Evolutionary conservation across 2,329 filamentous ascomycete genomes (phyloP), one percentile per base, ranked within the genome.

Genomic region (Amauroascus niger): DNA sequence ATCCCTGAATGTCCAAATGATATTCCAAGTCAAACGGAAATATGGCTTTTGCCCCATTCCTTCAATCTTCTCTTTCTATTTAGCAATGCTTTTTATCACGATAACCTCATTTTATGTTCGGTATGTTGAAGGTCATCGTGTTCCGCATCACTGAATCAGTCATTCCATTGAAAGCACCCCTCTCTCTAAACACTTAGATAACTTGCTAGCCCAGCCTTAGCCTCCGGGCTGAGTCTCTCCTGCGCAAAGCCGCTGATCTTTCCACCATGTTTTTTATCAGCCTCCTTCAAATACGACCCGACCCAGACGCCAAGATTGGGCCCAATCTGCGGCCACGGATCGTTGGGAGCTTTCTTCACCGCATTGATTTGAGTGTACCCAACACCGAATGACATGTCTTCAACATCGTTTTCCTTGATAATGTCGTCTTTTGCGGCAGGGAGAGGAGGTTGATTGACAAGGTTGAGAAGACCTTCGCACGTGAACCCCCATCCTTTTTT

Each of bases 291-390:
- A 66, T 88, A 89, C 59, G 79, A 74, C 53, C 86, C 78, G n/a
- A 95, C 90, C 91, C 91, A 98, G 8, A 66, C 69, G 67, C 85
- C 86, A 51, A 88, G 74, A 56, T 89, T 86, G 52, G 89, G 84
- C 4, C 81, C 79, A 13, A 95, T 82, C 57, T 96, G 86, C 0
- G 90, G 86, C 75, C 89, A 97, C 18, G 90, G 86, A 67, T 97
- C 93, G 49, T 77, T 78, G 1, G 80, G 73, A 3, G 81, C 75
- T 55, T 83, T 83, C 67, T 85, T 88, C 74, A 91, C 93, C 0
- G 91, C 96, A 73, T 91, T 95, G 58, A 98, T 79, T 30, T 87
- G 84, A 0, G 93, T 97, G 71, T 95, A 98, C 7, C 89, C 91
- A 59, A 96, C 83, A 24, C 93, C 93, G 65, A 98, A 98, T 26